Conservation (phyloP, 306 rosid species). For the Cyamopsis tetragonoloba region DNA sequence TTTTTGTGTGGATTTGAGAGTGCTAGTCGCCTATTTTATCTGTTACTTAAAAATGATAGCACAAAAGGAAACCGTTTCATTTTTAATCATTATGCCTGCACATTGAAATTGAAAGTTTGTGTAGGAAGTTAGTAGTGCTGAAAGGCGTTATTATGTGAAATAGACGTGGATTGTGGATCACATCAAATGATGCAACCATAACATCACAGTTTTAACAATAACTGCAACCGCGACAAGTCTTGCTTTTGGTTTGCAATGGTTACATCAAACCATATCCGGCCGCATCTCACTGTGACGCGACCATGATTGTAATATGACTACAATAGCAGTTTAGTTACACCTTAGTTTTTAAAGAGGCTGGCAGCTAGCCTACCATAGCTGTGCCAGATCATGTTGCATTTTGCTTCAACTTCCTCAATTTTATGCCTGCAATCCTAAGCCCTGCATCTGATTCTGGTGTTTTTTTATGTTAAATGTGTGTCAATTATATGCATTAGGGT, state of each 20-base stretch:
- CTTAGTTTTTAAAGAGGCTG: neutral
- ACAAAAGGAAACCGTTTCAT: neutral
- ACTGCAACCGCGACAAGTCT: too few relatives aligned
- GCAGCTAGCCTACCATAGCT: neutral
- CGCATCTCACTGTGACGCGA: too few relatives aligned
- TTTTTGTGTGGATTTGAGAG: neutral
- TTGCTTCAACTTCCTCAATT: neutral
- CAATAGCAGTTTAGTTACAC: too few relatives aligned
- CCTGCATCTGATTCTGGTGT: neutral
- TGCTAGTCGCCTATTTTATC: neutral
- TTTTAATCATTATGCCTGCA: neutral
- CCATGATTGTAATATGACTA: too few relatives aligned
- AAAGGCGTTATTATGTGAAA: neutral
- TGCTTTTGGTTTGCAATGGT: too few relatives aligned
- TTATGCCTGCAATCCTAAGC: neutral
- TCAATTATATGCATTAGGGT: constrained; percentile 39
- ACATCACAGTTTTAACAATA: too few relatives aligned
- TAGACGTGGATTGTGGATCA: too few relatives aligned
- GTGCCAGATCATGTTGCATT: neutral
- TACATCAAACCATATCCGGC: too few relatives aligned
- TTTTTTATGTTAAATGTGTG: neutral
- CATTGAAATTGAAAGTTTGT: neutral
- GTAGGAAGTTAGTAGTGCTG: neutral
- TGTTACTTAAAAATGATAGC: neutral
- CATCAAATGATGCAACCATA: too few relatives aligned